Evolutionary conservation across 495 filamentous ascomycete species (phyloP).

Genomic region (Trichoderma reesei): DNA sequence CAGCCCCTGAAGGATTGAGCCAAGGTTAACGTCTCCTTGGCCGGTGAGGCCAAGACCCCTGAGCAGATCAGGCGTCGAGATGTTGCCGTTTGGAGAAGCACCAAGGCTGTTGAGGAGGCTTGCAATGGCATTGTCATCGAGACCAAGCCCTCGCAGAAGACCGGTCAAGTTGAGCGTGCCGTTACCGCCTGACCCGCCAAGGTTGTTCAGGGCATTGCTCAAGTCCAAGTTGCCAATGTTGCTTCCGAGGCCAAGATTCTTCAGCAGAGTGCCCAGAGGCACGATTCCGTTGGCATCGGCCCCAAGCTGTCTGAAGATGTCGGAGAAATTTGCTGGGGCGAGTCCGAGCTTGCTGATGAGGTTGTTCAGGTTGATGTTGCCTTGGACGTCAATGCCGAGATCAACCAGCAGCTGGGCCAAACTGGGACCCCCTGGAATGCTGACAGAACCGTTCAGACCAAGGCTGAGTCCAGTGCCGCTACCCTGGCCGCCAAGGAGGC

Average conservation of each 20-base stretch:
- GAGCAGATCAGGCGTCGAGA: neutral
- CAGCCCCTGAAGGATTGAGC: neutral
- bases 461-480: neutral
- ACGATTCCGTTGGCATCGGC: neutral
- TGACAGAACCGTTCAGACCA: neutral
- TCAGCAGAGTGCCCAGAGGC: neutral
- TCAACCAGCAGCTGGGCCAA: neutral
- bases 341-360: neutral
- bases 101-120: neutral
- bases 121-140: neutral
- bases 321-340: neutral
- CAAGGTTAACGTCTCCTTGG: neutral
- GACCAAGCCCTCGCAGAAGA: neutral
- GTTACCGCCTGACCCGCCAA: neutral
- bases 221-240: neutral
- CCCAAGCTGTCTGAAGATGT: neutral
- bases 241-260: neutral
- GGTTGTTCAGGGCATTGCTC: neutral
- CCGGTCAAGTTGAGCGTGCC: neutral
- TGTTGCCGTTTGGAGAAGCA: neutral
- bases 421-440: neutral
- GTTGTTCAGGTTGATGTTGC: neutral
- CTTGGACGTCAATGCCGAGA: neutral
- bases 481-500: neutral
- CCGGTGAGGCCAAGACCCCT: neutral